These are phyloP conservation scores for Ganoderma meredithae DNA, from an alignment of 1,284 basidiomycete genomes.

Conservation along the genomic window DNA sequence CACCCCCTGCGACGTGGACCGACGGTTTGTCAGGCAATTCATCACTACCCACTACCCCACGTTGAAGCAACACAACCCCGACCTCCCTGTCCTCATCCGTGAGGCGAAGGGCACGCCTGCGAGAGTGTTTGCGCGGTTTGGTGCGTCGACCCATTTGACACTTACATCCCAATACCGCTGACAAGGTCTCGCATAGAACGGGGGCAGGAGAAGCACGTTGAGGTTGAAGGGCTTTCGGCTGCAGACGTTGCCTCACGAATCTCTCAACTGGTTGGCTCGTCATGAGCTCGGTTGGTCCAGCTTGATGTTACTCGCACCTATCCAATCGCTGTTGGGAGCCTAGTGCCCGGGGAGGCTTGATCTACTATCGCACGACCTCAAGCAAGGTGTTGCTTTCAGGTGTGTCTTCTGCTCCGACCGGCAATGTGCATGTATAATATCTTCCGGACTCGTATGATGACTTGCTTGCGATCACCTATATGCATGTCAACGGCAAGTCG, in stretches of 20 bases:
- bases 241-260: conserved; percentile 76
- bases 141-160: conserved; percentile 55
- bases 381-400: neutral
- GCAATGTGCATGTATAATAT: too few species aligned
- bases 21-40: conserved; percentile 69
- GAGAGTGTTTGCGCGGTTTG: conserved; percentile 89
- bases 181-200: conserved; percentile 56
- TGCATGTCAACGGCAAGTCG: too few species aligned
- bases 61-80: conserved; percentile 90
- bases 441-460: too few species aligned
- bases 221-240: conserved; percentile 79
- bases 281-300: conserved; percentile 25
- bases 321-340: neutral
- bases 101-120: conserved; percentile 92
- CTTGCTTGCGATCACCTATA: too few species aligned
- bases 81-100: conserved; percentile 88
- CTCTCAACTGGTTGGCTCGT: conserved; percentile 58
- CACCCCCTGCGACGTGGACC: neutral
- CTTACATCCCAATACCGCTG: neutral
- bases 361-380: neutral
- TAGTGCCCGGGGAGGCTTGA: neutral
- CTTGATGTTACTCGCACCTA: conserved; percentile 1
- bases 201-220: conserved; percentile 82
- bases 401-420: neutral
- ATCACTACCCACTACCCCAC: conserved; percentile 81